Evolutionary conservation across 2,329 filamentous ascomycete genomes (phyloP).

Genomic region (Pyricularia grisea): DNA sequence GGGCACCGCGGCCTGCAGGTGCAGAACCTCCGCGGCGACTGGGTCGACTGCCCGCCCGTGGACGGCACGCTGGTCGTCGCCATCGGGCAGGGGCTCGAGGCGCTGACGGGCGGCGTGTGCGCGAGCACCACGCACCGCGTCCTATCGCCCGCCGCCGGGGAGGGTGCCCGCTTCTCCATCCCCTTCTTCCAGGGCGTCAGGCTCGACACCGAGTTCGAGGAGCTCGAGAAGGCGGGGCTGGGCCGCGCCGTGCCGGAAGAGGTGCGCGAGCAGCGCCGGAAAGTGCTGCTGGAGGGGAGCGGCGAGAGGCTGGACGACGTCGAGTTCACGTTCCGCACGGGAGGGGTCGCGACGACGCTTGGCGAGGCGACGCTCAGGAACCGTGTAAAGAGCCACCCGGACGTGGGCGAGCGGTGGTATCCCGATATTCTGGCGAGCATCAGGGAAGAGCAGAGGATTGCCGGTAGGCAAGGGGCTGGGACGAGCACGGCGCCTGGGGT

Average conservation of each 20-base stretch:
- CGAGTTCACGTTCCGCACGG: constrained; percentile 75
- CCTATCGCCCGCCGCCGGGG: constrained; percentile 59
- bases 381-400: constrained; percentile 75
- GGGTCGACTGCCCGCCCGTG: constrained; percentile 75
- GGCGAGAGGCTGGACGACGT: constrained; percentile 61
- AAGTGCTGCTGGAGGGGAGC: constrained; percentile 44
- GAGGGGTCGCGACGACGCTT: constrained; percentile 55
- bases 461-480: constrained; percentile 16
- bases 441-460: constrained; percentile 44
- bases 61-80: constrained; percentile 74
- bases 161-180: constrained; percentile 67
- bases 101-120: constrained; percentile 74
- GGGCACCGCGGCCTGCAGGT: constrained; percentile 71
- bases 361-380: constrained; percentile 82
- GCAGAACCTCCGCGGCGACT: constrained; percentile 67
- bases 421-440: constrained; percentile 52
- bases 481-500: constrained; percentile 14
- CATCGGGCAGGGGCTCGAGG: constrained; percentile 81
- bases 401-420: constrained; percentile 77
- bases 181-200: constrained; percentile 86
- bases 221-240: constrained; percentile 55
- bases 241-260: constrained; percentile 45
- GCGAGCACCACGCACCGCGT: constrained; percentile 76
- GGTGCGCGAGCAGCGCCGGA: constrained; percentile 48
- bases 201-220: constrained; percentile 70